Evolutionary conservation across 164 flowering plant species (phyloP).

Genomic region (Santalum album): DNA sequence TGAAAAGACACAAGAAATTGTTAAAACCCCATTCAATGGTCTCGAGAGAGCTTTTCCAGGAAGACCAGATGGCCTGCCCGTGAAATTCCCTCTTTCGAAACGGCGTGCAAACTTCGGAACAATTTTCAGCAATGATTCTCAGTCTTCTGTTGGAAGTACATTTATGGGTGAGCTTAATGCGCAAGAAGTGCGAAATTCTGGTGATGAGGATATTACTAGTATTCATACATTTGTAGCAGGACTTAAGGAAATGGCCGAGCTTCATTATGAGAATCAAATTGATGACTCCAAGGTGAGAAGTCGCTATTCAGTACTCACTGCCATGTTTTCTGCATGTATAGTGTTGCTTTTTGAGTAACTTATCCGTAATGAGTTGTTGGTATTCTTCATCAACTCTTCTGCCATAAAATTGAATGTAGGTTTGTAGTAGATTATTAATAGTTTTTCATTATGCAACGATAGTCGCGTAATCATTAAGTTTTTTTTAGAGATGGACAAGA

Average conservation of each 20-base stretch:
- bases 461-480: too few relatives aligned
- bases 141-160: conserved; percentile 35
- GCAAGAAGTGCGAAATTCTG: conserved; percentile 19
- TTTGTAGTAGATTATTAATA: too few relatives aligned
- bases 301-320: too few relatives aligned
- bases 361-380: too few relatives aligned
- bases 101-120: conserved; percentile 14
- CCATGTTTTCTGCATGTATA: too few relatives aligned
- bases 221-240: conserved; percentile 70
- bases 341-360: too few relatives aligned
- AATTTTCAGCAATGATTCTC: conserved; percentile 41
- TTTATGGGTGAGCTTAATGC: conserved; percentile 17
- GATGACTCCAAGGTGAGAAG: conserved; percentile 44
- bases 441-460: too few relatives aligned
- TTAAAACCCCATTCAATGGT: conserved; percentile 38
- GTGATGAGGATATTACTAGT: conserved; percentile 70
- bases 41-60: conserved; percentile 38
- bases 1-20: conserved; percentile 21
- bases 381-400: too few relatives aligned
- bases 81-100: conserved; percentile 22
- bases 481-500: too few relatives aligned
- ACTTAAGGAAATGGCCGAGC: conserved; percentile 69
- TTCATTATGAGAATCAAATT: conserved; percentile 48
- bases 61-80: conserved; percentile 31
- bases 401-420: too few relatives aligned